phyloP scores from a whole-genome alignment of 2,329 filamentous ascomycete genomes.

The Pyricularia grisea region DNA sequence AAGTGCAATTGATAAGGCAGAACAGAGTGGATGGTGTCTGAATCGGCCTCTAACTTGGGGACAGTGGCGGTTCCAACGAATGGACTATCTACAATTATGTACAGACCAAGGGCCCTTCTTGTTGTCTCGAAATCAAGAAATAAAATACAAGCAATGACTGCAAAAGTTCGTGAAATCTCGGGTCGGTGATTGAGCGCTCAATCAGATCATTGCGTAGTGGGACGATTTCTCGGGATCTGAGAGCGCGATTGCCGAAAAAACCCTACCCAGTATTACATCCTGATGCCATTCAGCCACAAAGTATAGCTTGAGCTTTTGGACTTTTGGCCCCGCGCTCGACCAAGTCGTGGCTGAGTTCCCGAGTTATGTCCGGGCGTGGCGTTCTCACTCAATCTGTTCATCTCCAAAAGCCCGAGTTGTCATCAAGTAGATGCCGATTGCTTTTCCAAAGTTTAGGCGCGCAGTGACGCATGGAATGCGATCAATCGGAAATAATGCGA shows the following conservation, averaged over 20 bases:
- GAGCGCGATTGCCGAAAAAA: neutral
- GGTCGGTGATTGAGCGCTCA: neutral
- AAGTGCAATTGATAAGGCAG: neutral
- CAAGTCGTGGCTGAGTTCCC: neutral
- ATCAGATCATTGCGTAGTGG: neutral
- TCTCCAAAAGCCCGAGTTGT: neutral
- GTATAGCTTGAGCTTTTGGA: neutral
- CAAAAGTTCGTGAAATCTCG: neutral
- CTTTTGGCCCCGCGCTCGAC: neutral
- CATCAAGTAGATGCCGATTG: neutral
- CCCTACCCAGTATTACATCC: neutral
- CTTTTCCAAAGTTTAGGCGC: neutral
- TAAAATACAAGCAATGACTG: neutral
- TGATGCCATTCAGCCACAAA: neutral
- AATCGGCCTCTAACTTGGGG: neutral
- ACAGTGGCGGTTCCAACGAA: neutral
- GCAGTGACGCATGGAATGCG: neutral
- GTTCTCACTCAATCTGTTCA: neutral
- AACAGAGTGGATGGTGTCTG: neutral
- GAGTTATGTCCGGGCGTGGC: neutral
- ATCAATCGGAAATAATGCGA: neutral
- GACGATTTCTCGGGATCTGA: conserved; percentile 1
- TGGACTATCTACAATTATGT: neutral
- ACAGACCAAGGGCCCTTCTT: neutral
- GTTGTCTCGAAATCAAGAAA: neutral